A percentile compares a stretch with the other conserved stretches of the same genome.
Evolutionary conservation across 371 early-diverging fungal genomes (phyloP).

Genomic region (Mortierella sp.): DNA sequence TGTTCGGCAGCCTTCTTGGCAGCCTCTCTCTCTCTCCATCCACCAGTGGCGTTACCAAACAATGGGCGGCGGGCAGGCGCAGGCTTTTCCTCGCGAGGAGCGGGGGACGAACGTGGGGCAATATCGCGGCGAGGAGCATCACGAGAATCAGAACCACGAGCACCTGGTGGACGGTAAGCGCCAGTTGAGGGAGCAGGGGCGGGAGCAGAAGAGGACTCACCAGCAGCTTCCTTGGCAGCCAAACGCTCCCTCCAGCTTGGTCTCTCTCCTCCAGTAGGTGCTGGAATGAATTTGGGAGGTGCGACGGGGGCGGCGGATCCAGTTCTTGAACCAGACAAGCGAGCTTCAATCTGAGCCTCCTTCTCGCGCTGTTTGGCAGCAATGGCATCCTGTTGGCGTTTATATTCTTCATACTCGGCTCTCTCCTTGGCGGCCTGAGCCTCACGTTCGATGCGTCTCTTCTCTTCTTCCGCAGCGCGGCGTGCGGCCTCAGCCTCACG

Average conservation of each 20-base stretch:
- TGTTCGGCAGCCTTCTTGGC: slow-evolving; percentile 35
- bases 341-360: slow-evolving; percentile 55
- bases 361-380: slow-evolving; percentile 48
- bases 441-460: slow-evolving; percentile 41
- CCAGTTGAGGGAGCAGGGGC: slow-evolving; percentile 28
- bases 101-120: not conserved
- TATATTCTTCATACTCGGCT: slow-evolving; percentile 46
- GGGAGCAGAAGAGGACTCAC: slow-evolving; percentile 13
- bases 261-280: slow-evolving; percentile 40
- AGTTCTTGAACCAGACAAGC: slow-evolving; percentile 26
- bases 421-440: slow-evolving; percentile 49
- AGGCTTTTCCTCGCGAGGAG: slow-evolving; percentile 21
- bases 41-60: slow-evolving; percentile 26
- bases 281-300: slow-evolving; percentile 42
- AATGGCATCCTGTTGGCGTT: slow-evolving; percentile 41
- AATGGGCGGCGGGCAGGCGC: slow-evolving; percentile 32
- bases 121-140: slow-evolving; percentile 3
- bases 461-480: slow-evolving; percentile 51
- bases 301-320: slow-evolving; percentile 41
- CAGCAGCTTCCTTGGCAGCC: slow-evolving; percentile 40
- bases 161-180: slow-evolving; percentile 38
- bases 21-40: slow-evolving; percentile 55
- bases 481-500: slow-evolving; percentile 61
- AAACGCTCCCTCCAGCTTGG: slow-evolving; percentile 55
- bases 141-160: slow-evolving; percentile 15